Evolutionary conservation across 2,329 filamentous ascomycete species (phyloP).

Genomic region (Capronia epimyces): DNA sequence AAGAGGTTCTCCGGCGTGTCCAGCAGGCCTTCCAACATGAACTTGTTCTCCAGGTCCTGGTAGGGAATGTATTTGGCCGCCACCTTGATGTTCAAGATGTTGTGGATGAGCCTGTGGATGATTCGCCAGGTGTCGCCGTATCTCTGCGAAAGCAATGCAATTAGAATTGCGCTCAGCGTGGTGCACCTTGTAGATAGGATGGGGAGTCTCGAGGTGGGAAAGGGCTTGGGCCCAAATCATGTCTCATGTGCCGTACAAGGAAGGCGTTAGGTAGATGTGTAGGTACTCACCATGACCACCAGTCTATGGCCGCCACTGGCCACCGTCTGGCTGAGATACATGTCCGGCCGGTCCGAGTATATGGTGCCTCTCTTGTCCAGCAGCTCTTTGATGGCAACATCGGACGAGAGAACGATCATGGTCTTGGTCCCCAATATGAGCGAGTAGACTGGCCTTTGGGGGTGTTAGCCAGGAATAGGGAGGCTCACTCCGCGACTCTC

Average conservation of each 20-base stretch:
- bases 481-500: too few relatives aligned
- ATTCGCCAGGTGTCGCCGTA: conserved; percentile 32
- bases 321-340: conserved; percentile 42
- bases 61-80: conserved; percentile 50
- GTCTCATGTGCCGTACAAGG: too few relatives aligned
- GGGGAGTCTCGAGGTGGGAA: not conserved
- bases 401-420: conserved; percentile 46
- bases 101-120: conserved; percentile 39
- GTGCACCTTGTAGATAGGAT: not conserved
- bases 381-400: conserved; percentile 47
- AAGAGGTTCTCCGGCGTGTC: conserved; percentile 40
- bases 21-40: conserved; percentile 49
- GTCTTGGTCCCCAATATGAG: conserved; percentile 47
- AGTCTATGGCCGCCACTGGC: conserved; percentile 31
- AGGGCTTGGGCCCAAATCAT: too few relatives aligned
- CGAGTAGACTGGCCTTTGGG: conserved; percentile 46
- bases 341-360: conserved; percentile 46
- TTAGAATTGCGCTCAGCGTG: too few relatives aligned
- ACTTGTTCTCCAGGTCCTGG: conserved; percentile 52
- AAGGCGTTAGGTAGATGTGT: too few relatives aligned
- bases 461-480: too few relatives aligned
- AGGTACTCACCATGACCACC: conserved; percentile 31
- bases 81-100: conserved; percentile 44
- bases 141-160: conserved; percentile 9
- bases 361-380: conserved; percentile 48